Evolutionary conservation across 2,329 filamentous ascomycete genomes (phyloP).

Genomic region (Juglanconis sp.): DNA sequence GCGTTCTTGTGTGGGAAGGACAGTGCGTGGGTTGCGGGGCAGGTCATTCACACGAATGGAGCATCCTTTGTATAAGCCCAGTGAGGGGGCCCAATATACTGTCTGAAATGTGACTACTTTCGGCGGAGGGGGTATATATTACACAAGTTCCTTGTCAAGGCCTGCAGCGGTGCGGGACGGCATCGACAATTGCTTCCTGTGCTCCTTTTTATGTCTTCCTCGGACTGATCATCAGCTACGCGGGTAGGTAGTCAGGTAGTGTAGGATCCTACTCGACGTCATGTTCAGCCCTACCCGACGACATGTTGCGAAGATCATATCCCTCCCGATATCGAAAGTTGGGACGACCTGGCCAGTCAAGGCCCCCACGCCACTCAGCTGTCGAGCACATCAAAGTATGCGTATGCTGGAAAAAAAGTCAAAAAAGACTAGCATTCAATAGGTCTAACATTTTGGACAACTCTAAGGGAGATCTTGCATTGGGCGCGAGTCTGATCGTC

Average conservation of each 20-base stretch:
- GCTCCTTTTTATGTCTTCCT: not conserved
- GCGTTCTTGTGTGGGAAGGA: constrained; percentile 37
- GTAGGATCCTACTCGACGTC: not conserved
- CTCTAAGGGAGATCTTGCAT: not conserved
- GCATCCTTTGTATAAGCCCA: constrained; percentile 14
- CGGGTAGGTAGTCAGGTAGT: no score
- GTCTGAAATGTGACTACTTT: no score
- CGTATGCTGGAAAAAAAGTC: no score
- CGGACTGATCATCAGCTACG: not conserved
- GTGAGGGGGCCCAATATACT: not conserved
- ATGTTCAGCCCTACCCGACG: not conserved
- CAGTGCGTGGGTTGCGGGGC: constrained; percentile 43
- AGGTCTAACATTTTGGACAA: no score
- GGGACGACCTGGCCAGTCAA: not conserved
- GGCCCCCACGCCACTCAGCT: not conserved
- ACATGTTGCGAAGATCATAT: not conserved
- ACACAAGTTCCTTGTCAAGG: no score
- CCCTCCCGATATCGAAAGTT: not conserved
- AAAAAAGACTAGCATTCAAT: no score
- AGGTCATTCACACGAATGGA: constrained; percentile 45
- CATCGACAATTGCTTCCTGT: no score
- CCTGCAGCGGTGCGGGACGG: no score
- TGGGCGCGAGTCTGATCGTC: no score
- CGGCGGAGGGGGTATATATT: no score
- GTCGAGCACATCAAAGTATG: no score